Evolutionary conservation across 305 asterid species (phyloP), one percentile per base, ranked within the genome.

Genomic region (Ajuga reptans): DNA sequence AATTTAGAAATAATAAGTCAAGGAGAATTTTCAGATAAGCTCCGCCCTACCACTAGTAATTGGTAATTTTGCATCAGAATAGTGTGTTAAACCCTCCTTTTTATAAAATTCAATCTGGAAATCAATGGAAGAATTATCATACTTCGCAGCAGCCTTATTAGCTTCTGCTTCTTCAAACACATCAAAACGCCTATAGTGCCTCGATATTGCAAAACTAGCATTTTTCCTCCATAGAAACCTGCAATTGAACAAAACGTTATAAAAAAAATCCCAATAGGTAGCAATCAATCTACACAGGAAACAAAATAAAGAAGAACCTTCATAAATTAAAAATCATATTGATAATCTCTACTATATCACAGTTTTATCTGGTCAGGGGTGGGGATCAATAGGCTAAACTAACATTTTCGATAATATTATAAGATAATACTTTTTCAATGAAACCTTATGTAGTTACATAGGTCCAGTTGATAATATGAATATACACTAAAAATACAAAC

Each of bases 221-320:
- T 88, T 90, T 79, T 84, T 81, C 81, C 97, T 84, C 97, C 97
- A 88, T 79, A 90, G 79, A 77, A 86, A 88, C 80, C 97, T 90
- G 79, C 62, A 72, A 64, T 24, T 62, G 16, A 34, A 53, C 17
- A 18, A 67, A 58, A 24, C 3, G 10, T 65, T 18, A 57, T 41
- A 7, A 39, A 39, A n/a, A 0, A 3, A 31, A 31, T 31, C 36
- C 36, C 36, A 31, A 31, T 31, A 45, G 29, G 29, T 16, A n/a
- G 31, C 4, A 37, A 17, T 37, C 33, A 36, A 37, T 16, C n/a
- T 31, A 11, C 10, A 11, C 27, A 21, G 17, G 17, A 5, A 61
- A 49, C 64, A 9, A 16, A 10, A 56, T 34, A 41, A 12, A 15
- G 4, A 0, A 6, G 43, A 45, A 33, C 31, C 36, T 31, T 1